A percentile compares a stretch with the other conserved stretches of the same genome.
phyloP scores from a whole-genome alignment of 2,329 filamentous ascomycete species.

The Fusarium oligoseptatum region DNA sequence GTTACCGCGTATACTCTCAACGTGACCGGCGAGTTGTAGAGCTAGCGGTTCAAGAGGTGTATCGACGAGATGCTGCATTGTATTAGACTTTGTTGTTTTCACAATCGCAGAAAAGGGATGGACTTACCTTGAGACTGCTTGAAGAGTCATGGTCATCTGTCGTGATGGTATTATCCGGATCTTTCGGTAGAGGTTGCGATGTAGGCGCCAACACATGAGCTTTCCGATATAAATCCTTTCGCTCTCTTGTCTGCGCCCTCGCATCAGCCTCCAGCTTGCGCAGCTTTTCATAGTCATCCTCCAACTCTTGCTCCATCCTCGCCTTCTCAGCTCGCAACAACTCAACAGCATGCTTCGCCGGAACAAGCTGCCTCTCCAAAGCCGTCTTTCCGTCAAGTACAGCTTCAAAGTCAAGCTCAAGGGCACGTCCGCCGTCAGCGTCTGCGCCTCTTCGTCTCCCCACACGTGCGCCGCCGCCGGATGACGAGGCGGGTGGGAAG shows the following conservation, averaged over 20 bases:
- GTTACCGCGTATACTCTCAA: conserved; percentile 69
- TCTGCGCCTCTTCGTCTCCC: conserved; percentile 31
- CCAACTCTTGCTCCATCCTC: conserved; percentile 67
- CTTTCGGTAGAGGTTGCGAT: conserved; percentile 15
- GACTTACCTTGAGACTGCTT: conserved; percentile 43
- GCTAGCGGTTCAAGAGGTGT: conserved; percentile 61
- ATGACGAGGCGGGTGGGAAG: conserved; percentile 69
- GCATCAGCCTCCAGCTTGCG: conserved; percentile 68
- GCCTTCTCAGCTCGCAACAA: conserved; percentile 70
- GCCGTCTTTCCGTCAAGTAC: conserved; percentile 70
- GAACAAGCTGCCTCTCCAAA: conserved; percentile 71
- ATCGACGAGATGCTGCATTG: conserved; percentile 53
- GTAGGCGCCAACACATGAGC: conserved; percentile 64
- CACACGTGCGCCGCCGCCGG: conserved; percentile 28
- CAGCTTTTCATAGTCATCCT: conserved; percentile 67
- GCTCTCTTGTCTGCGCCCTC: conserved; percentile 64
- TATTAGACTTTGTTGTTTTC: not conserved
- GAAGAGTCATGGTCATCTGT: conserved; percentile 6
- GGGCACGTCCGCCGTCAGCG: conserved; percentile 61
- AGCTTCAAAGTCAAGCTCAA: conserved; percentile 76
- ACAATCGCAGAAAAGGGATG: not conserved
- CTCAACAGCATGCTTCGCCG: conserved; percentile 72
- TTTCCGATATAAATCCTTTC: conserved; percentile 63
- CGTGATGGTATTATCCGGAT: conserved; percentile 28
- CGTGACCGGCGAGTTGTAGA: conserved; percentile 65